phyloP scores from a whole-genome alignment of 805 yeast genomes.

The Hanseniaspora lachancei region DNA sequence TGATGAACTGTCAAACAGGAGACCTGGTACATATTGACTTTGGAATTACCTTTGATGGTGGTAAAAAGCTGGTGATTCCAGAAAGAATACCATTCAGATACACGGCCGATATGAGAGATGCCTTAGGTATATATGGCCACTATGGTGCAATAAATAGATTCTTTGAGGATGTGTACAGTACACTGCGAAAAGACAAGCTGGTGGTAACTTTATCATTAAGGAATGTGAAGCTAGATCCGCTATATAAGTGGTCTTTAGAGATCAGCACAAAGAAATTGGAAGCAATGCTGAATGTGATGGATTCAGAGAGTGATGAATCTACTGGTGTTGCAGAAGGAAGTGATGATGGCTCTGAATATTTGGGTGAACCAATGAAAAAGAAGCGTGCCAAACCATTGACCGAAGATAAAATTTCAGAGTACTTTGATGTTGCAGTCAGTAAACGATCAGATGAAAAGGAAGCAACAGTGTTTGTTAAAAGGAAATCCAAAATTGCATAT shows the following conservation, averaged over 20 bases:
- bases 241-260: conserved; percentile 81
- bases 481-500: background rate
- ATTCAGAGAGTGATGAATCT: conserved; percentile 12
- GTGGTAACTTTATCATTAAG: conserved; percentile 71
- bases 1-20: conserved; percentile 69
- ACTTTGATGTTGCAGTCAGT: background rate
- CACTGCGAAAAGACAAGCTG: conserved; percentile 50
- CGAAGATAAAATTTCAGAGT: background rate
- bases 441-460: background rate
- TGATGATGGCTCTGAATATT: background rate
- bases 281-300: conserved; percentile 16
- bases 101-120: conserved; percentile 84
- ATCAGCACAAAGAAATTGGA: conserved; percentile 22
- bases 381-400: background rate
- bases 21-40: conserved; percentile 92
- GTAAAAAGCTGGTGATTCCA: conserved; percentile 68
- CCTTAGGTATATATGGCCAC: conserved; percentile 76
- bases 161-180: conserved; percentile 60
- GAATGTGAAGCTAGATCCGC: conserved; percentile 81
- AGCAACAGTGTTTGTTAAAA: background rate
- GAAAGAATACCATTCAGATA: conserved; percentile 89
- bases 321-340: conserved; percentile 13
- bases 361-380: background rate
- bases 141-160: conserved; percentile 63
- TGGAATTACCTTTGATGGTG: conserved; percentile 95